phyloP scores from a whole-genome alignment of 768 basidiomycete species.

The Lactarius indigo region DNA sequence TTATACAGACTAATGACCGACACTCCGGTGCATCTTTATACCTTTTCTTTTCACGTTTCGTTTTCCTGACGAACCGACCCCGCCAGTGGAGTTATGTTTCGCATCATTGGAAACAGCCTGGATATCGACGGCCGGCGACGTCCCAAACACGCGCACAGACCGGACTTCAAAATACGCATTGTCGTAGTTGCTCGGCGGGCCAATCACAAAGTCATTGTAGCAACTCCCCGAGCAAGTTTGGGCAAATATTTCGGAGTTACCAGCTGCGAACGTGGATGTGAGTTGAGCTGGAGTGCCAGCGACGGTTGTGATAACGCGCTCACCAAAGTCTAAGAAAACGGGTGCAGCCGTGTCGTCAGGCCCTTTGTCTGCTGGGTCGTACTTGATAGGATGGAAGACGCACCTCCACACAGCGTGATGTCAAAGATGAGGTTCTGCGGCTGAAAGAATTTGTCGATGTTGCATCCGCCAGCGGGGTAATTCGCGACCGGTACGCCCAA shows the following conservation, averaged over 20 bases:
- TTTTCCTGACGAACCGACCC: not conserved
- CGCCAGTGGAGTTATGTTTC: not conserved
- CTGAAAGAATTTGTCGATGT: conserved; percentile 50
- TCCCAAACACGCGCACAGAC: conserved; percentile 34
- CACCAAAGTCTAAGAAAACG: conserved; percentile 8
- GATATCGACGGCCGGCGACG: not conserved
- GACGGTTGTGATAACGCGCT: not conserved
- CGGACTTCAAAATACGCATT: conserved; percentile 42
- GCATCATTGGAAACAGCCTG: not conserved
- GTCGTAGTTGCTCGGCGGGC: conserved; percentile 33
- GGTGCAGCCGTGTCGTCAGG: no score
- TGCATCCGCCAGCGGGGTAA: conserved; percentile 58
- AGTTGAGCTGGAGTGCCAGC: conserved; percentile 2
- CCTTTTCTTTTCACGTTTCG: not conserved
- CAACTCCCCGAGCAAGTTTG: conserved; percentile 20
- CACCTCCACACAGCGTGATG: conserved; percentile 66
- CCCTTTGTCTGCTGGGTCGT: no score
- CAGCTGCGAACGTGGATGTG: conserved; percentile 9
- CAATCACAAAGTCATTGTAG: conserved; percentile 36
- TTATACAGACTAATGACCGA: no score
- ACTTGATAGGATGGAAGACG: conserved; percentile 16
- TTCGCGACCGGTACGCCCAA: conserved; percentile 69
- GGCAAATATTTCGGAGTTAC: conserved; percentile 5
- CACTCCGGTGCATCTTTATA: no score
- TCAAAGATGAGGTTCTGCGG: conserved; percentile 68